These are phyloP conservation scores for Fallopia convolvulus DNA, from an alignment of 148 eudicot genomes.

Conservation along the genomic window DNA sequence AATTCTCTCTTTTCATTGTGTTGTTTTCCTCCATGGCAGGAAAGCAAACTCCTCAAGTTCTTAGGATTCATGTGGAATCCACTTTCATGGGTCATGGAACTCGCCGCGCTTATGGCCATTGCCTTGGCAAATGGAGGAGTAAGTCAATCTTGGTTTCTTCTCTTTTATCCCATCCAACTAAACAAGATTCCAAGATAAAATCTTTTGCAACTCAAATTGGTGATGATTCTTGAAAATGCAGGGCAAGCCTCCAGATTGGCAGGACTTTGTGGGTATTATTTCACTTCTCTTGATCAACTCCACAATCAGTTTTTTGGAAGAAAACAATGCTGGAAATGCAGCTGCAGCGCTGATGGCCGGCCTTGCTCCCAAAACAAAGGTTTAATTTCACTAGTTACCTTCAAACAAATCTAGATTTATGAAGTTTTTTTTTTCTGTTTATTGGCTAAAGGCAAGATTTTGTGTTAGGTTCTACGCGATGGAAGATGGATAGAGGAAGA, in stretches of 20 bases:
- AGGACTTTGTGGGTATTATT: slow-evolving; percentile 68
- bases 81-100: slow-evolving; percentile 81
- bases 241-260: slow-evolving; percentile 78
- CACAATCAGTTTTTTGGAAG: slow-evolving; percentile 72
- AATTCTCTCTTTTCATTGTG: neutral
- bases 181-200: neutral
- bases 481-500: slow-evolving; percentile 59
- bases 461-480: slow-evolving; percentile 49
- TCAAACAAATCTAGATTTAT: neutral
- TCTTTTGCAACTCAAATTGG: neutral
- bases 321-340: slow-evolving; percentile 83
- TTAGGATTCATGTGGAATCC: slow-evolving; percentile 92
- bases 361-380: slow-evolving; percentile 79
- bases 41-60: slow-evolving; percentile 58
- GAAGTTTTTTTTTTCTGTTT: neutral
- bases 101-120: slow-evolving; percentile 76
- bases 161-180: neutral
- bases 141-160: slow-evolving; percentile 22
- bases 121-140: slow-evolving; percentile 79
- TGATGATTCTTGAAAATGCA: slow-evolving; percentile 18
- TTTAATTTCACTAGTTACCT: neutral
- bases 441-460: slow-evolving; percentile 25
- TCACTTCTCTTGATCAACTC: slow-evolving; percentile 60
- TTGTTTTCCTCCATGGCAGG: slow-evolving; percentile 26
- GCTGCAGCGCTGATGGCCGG: slow-evolving; percentile 89